Evolutionary conservation across 1,139 yeast species (phyloP).

Genomic region (Eremothecium cymbalariae): DNA sequence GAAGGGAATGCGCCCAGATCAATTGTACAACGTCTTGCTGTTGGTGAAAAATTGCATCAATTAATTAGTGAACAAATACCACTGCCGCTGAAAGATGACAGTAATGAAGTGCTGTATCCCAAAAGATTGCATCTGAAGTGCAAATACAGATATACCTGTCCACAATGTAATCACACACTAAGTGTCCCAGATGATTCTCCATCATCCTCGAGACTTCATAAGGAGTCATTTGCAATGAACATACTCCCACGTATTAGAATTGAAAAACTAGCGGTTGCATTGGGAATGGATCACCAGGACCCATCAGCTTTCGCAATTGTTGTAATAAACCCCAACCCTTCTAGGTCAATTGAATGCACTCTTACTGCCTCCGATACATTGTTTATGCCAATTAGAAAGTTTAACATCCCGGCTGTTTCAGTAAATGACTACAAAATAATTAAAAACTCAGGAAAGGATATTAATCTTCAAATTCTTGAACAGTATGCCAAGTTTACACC

Average conservation of each 20-base stretch:
- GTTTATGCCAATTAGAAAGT: constrained; percentile 7
- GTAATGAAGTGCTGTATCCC: constrained; percentile 4
- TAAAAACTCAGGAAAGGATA: neutral
- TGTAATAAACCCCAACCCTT: constrained; percentile 2
- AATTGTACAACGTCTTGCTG: constrained; percentile 4
- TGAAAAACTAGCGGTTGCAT: constrained; percentile 1
- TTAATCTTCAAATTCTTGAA: constrained; percentile 2
- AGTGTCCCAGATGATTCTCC: constrained; percentile 28
- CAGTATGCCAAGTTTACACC: constrained; percentile 6
- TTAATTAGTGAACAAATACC: constrained; percentile 10
- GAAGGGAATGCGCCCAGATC: constrained; percentile 5
- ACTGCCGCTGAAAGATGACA: constrained; percentile 1
- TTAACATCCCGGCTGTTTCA: constrained; percentile 1
- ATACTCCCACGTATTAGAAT: constrained; percentile 21
- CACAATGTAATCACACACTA: constrained; percentile 12
- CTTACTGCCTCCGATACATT: constrained; percentile 7
- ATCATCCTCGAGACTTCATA: constrained; percentile 24
- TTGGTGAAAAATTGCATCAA: constrained; percentile 8
- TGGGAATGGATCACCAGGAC: neutral
- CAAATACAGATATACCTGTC: constrained; percentile 10
- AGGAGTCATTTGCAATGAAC: constrained; percentile 25
- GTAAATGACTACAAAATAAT: neutral
- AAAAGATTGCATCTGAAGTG: constrained; percentile 4
- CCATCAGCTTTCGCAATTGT: constrained; percentile 6
- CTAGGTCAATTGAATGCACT: neutral